Percentiles rank a stretch among this genome's conserved stretches.
These are phyloP conservation scores for Aegle marmelos DNA, from an alignment of 345 rosid species.

Conservation along the genomic window DNA sequence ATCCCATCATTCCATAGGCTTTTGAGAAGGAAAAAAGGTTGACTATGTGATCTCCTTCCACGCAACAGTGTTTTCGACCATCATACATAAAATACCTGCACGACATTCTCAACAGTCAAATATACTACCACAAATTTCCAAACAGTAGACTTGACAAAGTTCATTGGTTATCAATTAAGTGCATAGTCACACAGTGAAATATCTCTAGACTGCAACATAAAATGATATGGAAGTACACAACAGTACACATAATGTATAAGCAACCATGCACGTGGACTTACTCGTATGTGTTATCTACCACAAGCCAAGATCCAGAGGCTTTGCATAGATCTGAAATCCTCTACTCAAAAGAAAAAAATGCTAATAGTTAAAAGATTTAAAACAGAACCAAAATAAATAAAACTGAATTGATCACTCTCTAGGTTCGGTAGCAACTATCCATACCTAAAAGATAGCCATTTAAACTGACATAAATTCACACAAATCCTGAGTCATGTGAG, in stretches of 20 bases:
- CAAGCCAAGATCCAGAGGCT: conserved; percentile 89
- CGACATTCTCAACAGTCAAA: conserved; percentile 2
- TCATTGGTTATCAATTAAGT: background rate
- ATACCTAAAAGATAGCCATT: background rate
- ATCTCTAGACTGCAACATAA: background rate
- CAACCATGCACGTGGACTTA: conserved; percentile 30
- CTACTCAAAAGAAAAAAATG: conserved; percentile 37
- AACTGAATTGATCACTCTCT: background rate
- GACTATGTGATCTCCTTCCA: conserved; percentile 89
- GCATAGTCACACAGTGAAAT: background rate
- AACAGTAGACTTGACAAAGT: background rate
- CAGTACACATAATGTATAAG: background rate
- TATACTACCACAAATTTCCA: conserved; percentile 4
- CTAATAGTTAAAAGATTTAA: background rate
- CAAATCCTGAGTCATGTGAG: background rate
- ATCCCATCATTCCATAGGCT: conserved; percentile 99
- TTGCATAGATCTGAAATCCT: conserved; percentile 84
- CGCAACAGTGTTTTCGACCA: conserved; percentile 75
- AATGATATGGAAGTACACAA: background rate
- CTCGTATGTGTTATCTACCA: conserved; percentile 98
- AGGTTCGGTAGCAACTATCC: background rate
- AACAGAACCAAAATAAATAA: conserved; percentile 1
- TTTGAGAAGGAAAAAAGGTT: conserved; percentile 97
- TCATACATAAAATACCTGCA: conserved; percentile 97
- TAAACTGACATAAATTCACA: background rate